Percentiles rank a stretch among this genome's conserved stretches.
Evolutionary conservation across 2,329 filamentous ascomycete genomes (phyloP).

Genomic region (Massarina eburnea): DNA sequence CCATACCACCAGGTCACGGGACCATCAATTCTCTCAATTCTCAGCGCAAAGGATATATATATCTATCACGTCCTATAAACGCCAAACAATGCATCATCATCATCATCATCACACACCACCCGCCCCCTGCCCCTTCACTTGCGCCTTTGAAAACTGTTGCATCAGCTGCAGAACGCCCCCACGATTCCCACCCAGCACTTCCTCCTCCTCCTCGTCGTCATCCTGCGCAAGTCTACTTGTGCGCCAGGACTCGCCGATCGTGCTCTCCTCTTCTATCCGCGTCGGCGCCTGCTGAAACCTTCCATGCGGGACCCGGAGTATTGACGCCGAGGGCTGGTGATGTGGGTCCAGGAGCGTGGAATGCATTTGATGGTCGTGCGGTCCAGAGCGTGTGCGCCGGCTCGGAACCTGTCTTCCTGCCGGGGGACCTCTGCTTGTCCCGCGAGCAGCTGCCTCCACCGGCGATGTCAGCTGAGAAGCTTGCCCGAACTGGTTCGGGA

Average conservation of each 20-base stretch:
- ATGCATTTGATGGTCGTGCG: conserved; percentile 62
- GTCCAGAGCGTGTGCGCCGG: conserved; percentile 23
- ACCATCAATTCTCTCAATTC: too few species aligned
- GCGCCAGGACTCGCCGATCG: conserved; percentile 63
- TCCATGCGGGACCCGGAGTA: conserved; percentile 51
- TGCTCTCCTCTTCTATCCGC: conserved; percentile 56
- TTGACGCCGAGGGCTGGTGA: conserved; percentile 65
- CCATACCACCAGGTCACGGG: too few species aligned
- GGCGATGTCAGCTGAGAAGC: conserved; percentile 53
- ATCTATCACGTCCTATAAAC: too few species aligned
- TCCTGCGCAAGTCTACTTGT: conserved; percentile 44
- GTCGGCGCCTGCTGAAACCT: conserved; percentile 43
- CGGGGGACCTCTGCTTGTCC: conserved; percentile 27
- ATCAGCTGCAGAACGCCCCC: conserved; percentile 66
- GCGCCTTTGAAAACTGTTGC: conserved; percentile 67
- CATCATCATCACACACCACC: conserved; percentile 37
- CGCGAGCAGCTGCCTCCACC: conserved; percentile 42
- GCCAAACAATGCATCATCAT: too few species aligned
- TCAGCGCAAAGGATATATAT: too few species aligned
- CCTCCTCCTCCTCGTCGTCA: conserved; percentile 54
- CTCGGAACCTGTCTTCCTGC: conserved; percentile 23
- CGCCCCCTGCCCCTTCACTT: conserved; percentile 51
- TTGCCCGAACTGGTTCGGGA: conserved; percentile 64
- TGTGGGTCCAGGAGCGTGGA: conserved; percentile 75
- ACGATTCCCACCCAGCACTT: conserved; percentile 45